Evolutionary conservation across 768 basidiomycete species (phyloP), one percentile per base, ranked within the genome.

Genomic region (Gloeopeniophorella convolvens): DNA sequence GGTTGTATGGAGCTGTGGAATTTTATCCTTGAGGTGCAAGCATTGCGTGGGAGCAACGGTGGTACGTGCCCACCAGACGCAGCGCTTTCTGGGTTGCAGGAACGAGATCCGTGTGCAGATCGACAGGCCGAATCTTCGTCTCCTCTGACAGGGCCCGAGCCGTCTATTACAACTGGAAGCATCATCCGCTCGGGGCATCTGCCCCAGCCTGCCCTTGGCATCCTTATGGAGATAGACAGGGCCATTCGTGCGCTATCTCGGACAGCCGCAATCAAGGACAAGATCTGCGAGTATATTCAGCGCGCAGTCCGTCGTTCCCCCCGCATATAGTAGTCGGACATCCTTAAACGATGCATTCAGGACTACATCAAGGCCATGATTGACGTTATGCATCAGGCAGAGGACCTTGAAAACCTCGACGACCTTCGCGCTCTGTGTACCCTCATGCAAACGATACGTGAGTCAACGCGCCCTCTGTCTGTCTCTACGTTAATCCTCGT

Each of bases 1-100:
- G 96, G 94, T 26, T 99, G 95, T 59, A 76, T 83, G 27, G 93
- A 98, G 71, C 89, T 98, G 42, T 99, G 96, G 95, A 88, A 86
- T 60, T 99, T 97, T 66, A 95, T 99, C 59, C 70, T 78, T 55
- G 90, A 95, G 62, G 90, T 97, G 27, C 90, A 93, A 66, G 77
- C 82, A 52, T 49, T 58, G 42, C 91, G 94, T 63, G 76, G 91
- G 75, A 80, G 79, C 59, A 67, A 68, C 21, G 71, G 70, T 66
- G 79, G 83, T 86, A 55, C 59, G 80, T 70, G 50, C 36, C 26
- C n/a, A n/a, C n/a, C n/a, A n/a, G 13, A 33, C 27, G 32, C 41
- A 37, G 8, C 46, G 41, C 18, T 56, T 41, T 59, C 41, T 62
- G 37, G 58, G n/a, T n/a, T n/a, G n/a, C n/a, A n/a, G n/a, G 56